Evolutionary conservation across 768 basidiomycete genomes (phyloP), one percentile per base, ranked within the genome.

Genomic region (Chalciporus pseudorubinellus): DNA sequence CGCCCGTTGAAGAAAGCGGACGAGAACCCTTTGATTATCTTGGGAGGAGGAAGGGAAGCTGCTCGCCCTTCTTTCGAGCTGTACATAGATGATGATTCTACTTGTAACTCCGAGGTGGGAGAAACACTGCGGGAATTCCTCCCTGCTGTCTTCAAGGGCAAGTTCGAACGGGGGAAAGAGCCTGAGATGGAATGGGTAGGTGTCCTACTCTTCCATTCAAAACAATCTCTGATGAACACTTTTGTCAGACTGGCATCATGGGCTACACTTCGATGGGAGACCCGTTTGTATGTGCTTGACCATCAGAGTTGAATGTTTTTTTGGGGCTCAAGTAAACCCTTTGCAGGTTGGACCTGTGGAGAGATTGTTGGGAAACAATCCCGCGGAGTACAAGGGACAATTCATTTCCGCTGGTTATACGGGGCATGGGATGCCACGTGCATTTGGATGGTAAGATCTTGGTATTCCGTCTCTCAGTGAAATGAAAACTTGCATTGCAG

Each of bases 151-250:
- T 88, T 86, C 55, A 77, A 82, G 0, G 76, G 70, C 11, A 73
- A 76, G 56, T 85, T 79, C 52, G 76, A 77, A 48, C 59, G 56
- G 12, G 73, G 68, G 3, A 60, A 51, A n/a, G 74, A 80, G 45
- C 82, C 83, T 6, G 87, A 89, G 64, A 81, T 83, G 78, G 88
- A 92, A 76, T 94, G 92, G 90, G 89, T 88, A 44, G 39, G 78
- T 69, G 9, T 21, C 38, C 20, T 7, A 11, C 10, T 12, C 20
- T 39, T n/a, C 18, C 4, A 4, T 22, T 12, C 4, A 18, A 19
- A n/a, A 18, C 34, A 24, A 34, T 31, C 16, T 10, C 4, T 44
- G 39, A 24, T 39, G 6, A 19, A 14, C 13, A 3, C 21, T 6
- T 44, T 13, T 36, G 34, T 8, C 36, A 91, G 91, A 89, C 86